phyloP scores from a whole-genome alignment of 2,329 filamentous ascomycete genomes.

The Aspergillus tubingensis region DNA sequence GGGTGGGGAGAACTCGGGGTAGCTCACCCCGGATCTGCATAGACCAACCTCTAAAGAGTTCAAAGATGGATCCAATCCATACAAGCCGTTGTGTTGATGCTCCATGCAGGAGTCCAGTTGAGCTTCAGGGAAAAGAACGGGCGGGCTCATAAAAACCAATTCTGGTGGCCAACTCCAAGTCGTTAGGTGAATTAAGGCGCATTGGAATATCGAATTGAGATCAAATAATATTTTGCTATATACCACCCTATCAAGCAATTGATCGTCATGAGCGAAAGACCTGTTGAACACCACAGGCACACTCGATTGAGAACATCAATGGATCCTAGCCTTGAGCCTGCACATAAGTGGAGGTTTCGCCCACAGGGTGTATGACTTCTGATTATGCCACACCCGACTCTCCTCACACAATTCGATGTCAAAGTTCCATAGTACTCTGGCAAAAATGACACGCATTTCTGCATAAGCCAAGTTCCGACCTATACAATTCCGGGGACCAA shows the following conservation, averaged over 20 bases:
- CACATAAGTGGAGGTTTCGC: conserved; percentile 39
- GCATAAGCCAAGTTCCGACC: conserved; percentile 53
- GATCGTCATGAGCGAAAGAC: too few relatives aligned
- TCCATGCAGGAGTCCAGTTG: neutral
- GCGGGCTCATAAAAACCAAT: too few relatives aligned
- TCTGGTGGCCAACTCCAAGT: too few relatives aligned
- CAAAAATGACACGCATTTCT: conserved; percentile 53
- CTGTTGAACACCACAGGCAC: too few relatives aligned
- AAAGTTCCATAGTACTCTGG: conserved; percentile 52
- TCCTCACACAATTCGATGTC: conserved; percentile 46
- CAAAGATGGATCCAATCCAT: too few relatives aligned
- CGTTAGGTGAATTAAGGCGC: too few relatives aligned
- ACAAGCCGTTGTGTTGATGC: too few relatives aligned
- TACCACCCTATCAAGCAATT: too few relatives aligned
- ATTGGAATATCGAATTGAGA: too few relatives aligned
- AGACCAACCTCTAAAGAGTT: too few relatives aligned
- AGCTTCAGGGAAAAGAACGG: too few relatives aligned
- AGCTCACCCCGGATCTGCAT: conserved; percentile 2
- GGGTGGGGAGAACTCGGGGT: neutral
- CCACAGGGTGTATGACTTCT: conserved; percentile 44
- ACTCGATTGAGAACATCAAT: neutral
- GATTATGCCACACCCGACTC: conserved; percentile 40
- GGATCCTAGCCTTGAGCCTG: neutral
- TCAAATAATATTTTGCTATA: too few relatives aligned
- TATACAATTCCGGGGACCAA: conserved; percentile 53